phyloP scores from a whole-genome alignment of 176 grass and related monocot genomes.

The Carex parvula region DNA sequence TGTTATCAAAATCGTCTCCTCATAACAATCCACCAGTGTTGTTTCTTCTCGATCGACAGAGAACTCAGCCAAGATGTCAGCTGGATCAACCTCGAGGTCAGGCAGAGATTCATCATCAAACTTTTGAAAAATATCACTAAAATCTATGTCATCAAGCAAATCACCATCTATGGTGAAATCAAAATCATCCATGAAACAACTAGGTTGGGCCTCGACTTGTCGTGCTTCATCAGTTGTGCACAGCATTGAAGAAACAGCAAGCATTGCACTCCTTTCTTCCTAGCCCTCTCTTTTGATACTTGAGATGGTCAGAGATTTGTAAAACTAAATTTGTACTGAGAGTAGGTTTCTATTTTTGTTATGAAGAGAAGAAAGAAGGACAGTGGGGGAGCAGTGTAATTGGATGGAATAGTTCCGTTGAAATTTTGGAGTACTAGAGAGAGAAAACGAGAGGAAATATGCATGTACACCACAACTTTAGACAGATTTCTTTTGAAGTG shows the following conservation, averaged over 20 bases:
- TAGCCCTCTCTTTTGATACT: background rate
- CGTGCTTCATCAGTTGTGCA: slow-evolving; percentile 23
- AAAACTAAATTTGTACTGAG: background rate
- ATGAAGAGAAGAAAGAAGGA: slow-evolving; percentile 7
- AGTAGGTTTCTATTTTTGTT: background rate
- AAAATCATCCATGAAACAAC: slow-evolving; percentile 36
- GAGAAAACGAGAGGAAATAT: slow-evolving; percentile 30
- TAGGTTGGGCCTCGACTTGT: background rate
- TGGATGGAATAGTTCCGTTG: slow-evolving; percentile 31
- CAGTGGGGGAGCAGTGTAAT: background rate
- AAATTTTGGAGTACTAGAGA: slow-evolving; percentile 32
- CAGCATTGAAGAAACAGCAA: slow-evolving; percentile 42
- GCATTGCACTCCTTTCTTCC: slow-evolving; percentile 29
- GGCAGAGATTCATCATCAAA: slow-evolving; percentile 65
- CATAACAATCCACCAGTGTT: background rate
- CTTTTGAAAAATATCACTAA: slow-evolving; percentile 70
- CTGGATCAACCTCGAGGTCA: slow-evolving; percentile 69
- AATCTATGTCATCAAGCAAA: slow-evolving; percentile 70
- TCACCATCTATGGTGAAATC: slow-evolving; percentile 41
- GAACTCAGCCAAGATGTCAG: slow-evolving; percentile 56
- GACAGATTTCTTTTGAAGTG: slow-evolving; percentile 56
- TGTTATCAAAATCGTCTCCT: slow-evolving; percentile 6
- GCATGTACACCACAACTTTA: slow-evolving; percentile 69
- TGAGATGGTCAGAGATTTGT: background rate
- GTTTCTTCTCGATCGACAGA: slow-evolving; percentile 5